Percentiles rank a stretch among this genome's conserved stretches.
Evolutionary conservation across 495 filamentous ascomycete species (phyloP).

Genomic region (Penicillium turbatum): DNA sequence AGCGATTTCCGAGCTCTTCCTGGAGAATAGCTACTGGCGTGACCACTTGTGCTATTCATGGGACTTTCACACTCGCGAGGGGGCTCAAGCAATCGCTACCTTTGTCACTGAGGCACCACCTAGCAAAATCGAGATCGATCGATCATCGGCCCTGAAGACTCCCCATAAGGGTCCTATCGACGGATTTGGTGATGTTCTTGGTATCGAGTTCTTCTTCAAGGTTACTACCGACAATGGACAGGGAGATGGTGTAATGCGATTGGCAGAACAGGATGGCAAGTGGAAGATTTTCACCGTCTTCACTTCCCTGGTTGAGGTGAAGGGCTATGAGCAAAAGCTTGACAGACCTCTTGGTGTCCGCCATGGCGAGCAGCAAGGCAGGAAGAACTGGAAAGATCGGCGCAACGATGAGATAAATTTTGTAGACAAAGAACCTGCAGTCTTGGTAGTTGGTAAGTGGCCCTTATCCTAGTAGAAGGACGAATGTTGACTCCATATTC

Average conservation of each 20-base stretch:
- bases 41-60: constrained; percentile 42
- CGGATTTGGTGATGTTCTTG: constrained; percentile 44
- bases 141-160: constrained; percentile 36
- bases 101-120: constrained; percentile 44
- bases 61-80: constrained; percentile 52
- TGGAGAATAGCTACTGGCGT: constrained; percentile 45
- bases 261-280: constrained; percentile 44
- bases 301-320: constrained; percentile 49
- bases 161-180: constrained; percentile 50
- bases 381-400: constrained; percentile 63
- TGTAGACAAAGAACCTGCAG: constrained; percentile 51
- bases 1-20: constrained; percentile 35
- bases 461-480: not conserved
- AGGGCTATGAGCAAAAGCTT: constrained; percentile 43
- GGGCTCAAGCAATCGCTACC: constrained; percentile 44
- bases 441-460: constrained; percentile 62
- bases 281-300: constrained; percentile 67
- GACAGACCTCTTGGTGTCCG: constrained; percentile 46
- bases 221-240: constrained; percentile 45
- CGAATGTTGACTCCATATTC: constrained; percentile 9
- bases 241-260: constrained; percentile 53
- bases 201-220: constrained; percentile 49
- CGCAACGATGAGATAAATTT: constrained; percentile 53
- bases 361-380: constrained; percentile 47
- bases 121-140: constrained; percentile 47